Evolutionary conservation across 208 protist genomes (phyloP), one percentile per base, ranked within the genome.

Genomic region (Dictyostelium gargantuum): DNA sequence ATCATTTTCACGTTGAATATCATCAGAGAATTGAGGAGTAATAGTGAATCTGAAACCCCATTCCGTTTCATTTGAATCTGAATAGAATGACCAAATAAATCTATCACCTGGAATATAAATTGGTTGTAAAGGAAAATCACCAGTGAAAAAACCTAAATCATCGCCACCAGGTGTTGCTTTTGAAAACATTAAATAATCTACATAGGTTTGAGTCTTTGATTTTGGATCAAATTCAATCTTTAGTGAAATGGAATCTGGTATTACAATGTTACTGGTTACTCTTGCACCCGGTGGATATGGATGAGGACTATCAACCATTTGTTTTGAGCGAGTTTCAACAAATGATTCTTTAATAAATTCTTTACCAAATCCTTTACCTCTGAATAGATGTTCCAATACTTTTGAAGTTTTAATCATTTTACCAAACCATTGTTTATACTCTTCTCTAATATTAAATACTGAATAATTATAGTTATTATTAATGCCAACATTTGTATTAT

Each of bases 131-230:
- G 86, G 86, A 19, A 92, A 92, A 35, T 86, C 75, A 56, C 86
- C 86, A 46, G 86, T 84, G 44, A 80, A 92, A 19, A 85, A 84
- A 46, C 76, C 86, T n/a, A 92, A 26, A 48, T 92, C 86, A 79
- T 92, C 76, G 23, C 46, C 63, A 72, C 86, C 86, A 3, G 75
- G 73, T 10, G 58, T 77, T 13, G 15, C 5, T 46, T 42, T 73
- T 26, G 77, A 85, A 70, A 92, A 84, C 86, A 92, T 92, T 21
- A 92, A 32, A 76, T 84, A 92, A 11, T 92, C 86, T 15, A 84
- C 70, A 66, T 84, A 84, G 3, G 75, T 63, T 73, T 92, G 73
- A 15, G 86, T 92, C 19, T 54, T 66, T 23, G 61, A 85, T 56
- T 73, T 82, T 23, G 54, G 76, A 68, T 92, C 86, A 77, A 92